Evolutionary conservation across 2,329 filamentous ascomycete species (phyloP).

Genomic region (Blastomyces emzantsi): DNA sequence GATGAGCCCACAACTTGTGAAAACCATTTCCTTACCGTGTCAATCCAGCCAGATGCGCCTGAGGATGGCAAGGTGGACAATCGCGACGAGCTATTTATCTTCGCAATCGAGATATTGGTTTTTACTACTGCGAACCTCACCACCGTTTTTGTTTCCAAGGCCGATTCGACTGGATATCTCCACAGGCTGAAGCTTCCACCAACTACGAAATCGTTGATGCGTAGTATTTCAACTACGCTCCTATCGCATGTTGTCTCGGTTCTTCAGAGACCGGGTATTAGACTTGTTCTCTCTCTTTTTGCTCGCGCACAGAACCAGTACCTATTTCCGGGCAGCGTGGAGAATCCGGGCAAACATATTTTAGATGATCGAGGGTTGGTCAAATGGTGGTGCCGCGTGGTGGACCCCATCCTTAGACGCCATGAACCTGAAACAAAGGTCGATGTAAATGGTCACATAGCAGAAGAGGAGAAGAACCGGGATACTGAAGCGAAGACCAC

Average conservation of each 20-base stretch:
- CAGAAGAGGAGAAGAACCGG: constrained; percentile 20
- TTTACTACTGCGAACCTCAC: constrained; percentile 74
- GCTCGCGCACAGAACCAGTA: constrained; percentile 89
- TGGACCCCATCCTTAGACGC: constrained; percentile 62
- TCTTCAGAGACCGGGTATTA: constrained; percentile 54
- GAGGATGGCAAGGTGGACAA: constrained; percentile 11
- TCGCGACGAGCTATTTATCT: constrained; percentile 54
- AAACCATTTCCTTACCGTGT: constrained; percentile 64
- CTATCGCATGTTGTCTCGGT: constrained; percentile 63
- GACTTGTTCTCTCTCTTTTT: constrained; percentile 78
- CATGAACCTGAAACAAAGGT: constrained; percentile 33
- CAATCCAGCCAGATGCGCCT: constrained; percentile 30
- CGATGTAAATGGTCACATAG: constrained; percentile 15
- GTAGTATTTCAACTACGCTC: constrained; percentile 64
- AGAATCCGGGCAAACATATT: constrained; percentile 80
- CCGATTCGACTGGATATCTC: constrained; percentile 88
- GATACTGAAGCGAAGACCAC: constrained; percentile 30
- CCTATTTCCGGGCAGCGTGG: constrained; percentile 82
- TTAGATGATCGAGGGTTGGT: constrained; percentile 83
- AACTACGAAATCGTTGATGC: constrained; percentile 56
- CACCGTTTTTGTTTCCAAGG: constrained; percentile 91
- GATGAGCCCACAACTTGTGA: constrained; percentile 77
- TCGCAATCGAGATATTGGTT: constrained; percentile 79
- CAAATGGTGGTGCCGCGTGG: constrained; percentile 88
- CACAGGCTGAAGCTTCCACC: constrained; percentile 53